Evolutionary conservation across 805 yeast genomes (phyloP), one percentile per base, ranked within the genome.

Genomic region (Candida ovalis): DNA sequence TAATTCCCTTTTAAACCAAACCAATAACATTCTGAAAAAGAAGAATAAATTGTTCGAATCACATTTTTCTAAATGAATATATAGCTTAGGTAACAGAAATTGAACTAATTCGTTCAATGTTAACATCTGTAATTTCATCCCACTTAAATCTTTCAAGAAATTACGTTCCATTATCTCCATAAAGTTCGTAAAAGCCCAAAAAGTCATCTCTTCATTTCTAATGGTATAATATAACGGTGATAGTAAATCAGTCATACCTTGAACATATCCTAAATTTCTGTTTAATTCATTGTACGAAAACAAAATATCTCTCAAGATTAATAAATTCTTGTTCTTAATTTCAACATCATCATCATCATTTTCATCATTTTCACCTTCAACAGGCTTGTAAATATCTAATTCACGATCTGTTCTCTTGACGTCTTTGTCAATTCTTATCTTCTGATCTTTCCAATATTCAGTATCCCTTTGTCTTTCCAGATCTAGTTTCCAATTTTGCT

Each of bases 161-260:
- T 94, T 94, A 45, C 97, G 76, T 65, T 92, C 97, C 97, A 92
- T 90, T 47, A 94, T 73, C 44, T 88, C 89, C 98, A 94, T 92
- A 56, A 88, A 88, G 36, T 82, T 80, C 2, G 80, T 75, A 70
- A 94, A 92, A 8, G 90, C 84, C 95, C 97, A 89, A 64, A 94
- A 94, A 5, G 96, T 74, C 22, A 89, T 59, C 0, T 84, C 71
- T 56, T 91, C 96, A 63, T 91, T 96, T 55, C 77, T 76, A 8
- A 74, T 53, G 9, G 73, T 68, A 45, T 76, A 80, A 63, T 89
- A 94, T 2, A 94, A 67, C 0, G 97, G 97, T 0, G 97, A 86
- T 33, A 94, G 70, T 44, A 94, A 71, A 66, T 94, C 99, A 9
- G 94, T 82, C 99, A 94, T 94, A 1, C 99, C 99, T 69, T 94